A percentile compares a stretch with the other conserved stretches of the same genome.
Conservation (phyloP, 345 rosid species). For the Toxicodendron radicans region DNA sequence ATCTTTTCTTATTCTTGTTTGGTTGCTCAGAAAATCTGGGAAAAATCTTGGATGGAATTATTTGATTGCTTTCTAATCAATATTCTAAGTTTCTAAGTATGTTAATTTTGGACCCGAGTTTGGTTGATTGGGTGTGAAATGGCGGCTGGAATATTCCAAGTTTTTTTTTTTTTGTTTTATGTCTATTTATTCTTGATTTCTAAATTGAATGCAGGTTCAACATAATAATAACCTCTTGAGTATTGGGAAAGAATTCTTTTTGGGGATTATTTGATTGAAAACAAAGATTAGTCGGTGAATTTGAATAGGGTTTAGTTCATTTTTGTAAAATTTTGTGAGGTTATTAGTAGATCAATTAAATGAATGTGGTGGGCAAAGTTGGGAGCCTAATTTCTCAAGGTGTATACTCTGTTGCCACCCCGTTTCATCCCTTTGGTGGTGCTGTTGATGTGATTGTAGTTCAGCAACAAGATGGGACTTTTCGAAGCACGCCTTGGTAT, state of each 20-base stretch:
- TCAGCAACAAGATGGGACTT: slow-evolving; percentile 81
- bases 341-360: slow-evolving; percentile 34
- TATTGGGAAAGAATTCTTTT: slow-evolving; percentile 2
- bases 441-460: slow-evolving; percentile 93
- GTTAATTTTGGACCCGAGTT: neutral
- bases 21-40: slow-evolving; percentile 16
- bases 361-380: slow-evolving; percentile 89
- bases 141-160: slow-evolving; percentile 8
- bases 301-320: slow-evolving; percentile 12
- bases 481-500: slow-evolving; percentile 88
- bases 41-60: slow-evolving; percentile 2
- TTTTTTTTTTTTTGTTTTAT: slow-evolving; percentile 11
- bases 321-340: slow-evolving; percentile 16
- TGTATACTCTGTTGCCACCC: slow-evolving; percentile 87
- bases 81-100: neutral
- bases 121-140: slow-evolving; percentile 11
- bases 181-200: slow-evolving; percentile 8
- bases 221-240: neutral
- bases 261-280: slow-evolving; percentile 18
- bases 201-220: slow-evolving; percentile 24
- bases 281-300: slow-evolving; percentile 6
- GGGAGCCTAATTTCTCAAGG: slow-evolving; percentile 87
- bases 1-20: slow-evolving; percentile 8
- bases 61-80: neutral
- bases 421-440: slow-evolving; percentile 96